Evolutionary conservation across 1,284 basidiomycete species (phyloP).

Genomic region (Ganoderma resinaceum): DNA sequence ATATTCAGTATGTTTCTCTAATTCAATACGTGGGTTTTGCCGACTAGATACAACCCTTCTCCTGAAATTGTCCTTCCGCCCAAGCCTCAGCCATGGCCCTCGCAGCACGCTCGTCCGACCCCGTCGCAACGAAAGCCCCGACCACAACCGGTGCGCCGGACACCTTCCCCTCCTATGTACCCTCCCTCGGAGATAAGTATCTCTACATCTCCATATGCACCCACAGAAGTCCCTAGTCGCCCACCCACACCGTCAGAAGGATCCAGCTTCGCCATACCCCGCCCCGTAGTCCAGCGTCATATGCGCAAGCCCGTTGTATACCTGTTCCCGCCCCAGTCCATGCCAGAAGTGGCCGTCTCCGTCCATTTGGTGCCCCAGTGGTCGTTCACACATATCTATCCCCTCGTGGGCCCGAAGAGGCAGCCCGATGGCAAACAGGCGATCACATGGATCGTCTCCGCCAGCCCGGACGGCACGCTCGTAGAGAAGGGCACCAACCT

Average conservation of each 20-base stretch:
- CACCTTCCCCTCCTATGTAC: background rate
- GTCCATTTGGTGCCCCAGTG: constrained; percentile 15
- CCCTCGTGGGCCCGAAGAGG: background rate
- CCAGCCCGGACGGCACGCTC: constrained; percentile 8
- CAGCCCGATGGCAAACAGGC: constrained; percentile 13
- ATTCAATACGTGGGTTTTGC: no score
- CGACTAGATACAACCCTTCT: background rate
- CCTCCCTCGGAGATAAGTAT: background rate
- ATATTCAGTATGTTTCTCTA: background rate
- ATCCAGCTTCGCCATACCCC: background rate
- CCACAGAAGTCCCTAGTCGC: background rate
- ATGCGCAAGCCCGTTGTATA: constrained; percentile 16
- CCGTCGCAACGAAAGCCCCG: background rate
- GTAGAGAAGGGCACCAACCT: background rate
- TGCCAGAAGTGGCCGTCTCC: constrained; percentile 2
- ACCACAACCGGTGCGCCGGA: background rate
- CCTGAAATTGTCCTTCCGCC: background rate
- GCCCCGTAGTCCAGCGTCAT: no score
- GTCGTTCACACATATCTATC: constrained; percentile 19
- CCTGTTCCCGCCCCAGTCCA: constrained; percentile 2
- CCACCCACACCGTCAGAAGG: background rate
- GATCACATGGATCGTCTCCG: constrained; percentile 31
- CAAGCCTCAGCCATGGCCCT: no score
- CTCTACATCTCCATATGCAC: background rate
- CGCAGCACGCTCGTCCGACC: background rate